Base-by-base conservation (phyloP, 331 rosid genomes). In the Prunus yedoensis region DNA sequence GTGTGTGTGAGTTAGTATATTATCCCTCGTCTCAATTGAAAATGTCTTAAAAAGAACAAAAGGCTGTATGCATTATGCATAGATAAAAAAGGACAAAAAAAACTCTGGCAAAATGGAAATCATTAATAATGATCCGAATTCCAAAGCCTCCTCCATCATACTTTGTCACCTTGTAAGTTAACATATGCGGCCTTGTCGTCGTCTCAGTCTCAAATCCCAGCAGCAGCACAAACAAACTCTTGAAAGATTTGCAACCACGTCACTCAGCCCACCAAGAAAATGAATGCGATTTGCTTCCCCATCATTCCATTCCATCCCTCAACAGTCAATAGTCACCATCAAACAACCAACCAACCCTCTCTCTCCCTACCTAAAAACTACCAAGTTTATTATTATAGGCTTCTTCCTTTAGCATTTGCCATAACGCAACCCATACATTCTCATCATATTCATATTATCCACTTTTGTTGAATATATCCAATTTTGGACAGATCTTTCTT, bases 361-460 rank as follows among this genome's bases (percentile, higher is more conserved):
- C 43, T 38, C 43, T 38, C 57, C 75, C 11, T 3, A 52, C 18
- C 63, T 32, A 21, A 25, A 45, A 47, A 25, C 58, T 45, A 20
- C 32, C 8, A 38, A 38, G 9, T 38, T 38, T 38, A 38, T 38
- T 38, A 38, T 38, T 38, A 38, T 38, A 38, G 14, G 3, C 17
- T 14, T 52, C 7, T n/a, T 56, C 54, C 27, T 41, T 41, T 4
- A 13, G 65, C 35, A 56, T 15, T 21, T 46, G 54, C 66, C 65
- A 56, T 41, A 56, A 56, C 7, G 66, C 27, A 38, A 56, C 76
- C 76, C 76, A 71, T 71, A 27, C 14, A 30, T 57, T 16, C 21
- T 30, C 12, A 28, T 68, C 9, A 38, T 6, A 7, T 38, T 38
- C 43, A 38, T 6, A 38, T 38, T 7, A 5, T 35, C 25, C 25